Evolutionary conservation across 768 basidiomycete species (phyloP).

Genomic region (Austroboletus festivus): DNA sequence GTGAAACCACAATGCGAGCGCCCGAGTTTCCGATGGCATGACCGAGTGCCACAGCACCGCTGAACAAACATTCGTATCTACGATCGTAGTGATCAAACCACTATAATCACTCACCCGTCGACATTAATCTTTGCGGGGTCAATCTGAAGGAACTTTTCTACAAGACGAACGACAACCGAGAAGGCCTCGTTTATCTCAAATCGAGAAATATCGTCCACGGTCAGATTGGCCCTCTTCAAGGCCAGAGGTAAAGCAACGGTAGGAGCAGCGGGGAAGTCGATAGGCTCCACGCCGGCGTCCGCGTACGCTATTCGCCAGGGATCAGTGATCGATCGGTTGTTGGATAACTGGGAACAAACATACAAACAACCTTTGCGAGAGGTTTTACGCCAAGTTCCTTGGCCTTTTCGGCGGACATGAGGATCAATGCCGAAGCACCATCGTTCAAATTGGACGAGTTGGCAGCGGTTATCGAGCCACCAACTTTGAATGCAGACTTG

Average conservation of each 20-base stretch:
- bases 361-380: conserved; percentile 92
- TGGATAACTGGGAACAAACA: conserved; percentile 30
- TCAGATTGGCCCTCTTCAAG: conserved; percentile 81
- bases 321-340: conserved; percentile 2
- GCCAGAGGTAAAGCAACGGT: conserved; percentile 88
- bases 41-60: conserved; percentile 94
- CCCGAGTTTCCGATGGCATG: conserved; percentile 97
- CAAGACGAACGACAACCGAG: conserved; percentile 88
- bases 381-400: conserved; percentile 88
- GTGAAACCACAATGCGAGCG: conserved; percentile 88
- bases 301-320: conserved; percentile 68
- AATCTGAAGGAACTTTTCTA: conserved; percentile 82
- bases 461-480: conserved; percentile 90
- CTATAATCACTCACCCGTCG: conserved; percentile 58
- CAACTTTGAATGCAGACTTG: conserved; percentile 85
- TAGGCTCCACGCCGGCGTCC: conserved; percentile 93
- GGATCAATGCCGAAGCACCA: conserved; percentile 91
- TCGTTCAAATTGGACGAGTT: conserved; percentile 96
- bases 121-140: conserved; percentile 88
- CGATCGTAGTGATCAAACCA: conserved; percentile 1
- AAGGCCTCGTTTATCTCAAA: conserved; percentile 99
- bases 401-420: conserved; percentile 93
- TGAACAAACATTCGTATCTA: conserved; percentile 33
- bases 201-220: conserved; percentile 77
- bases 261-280: conserved; percentile 96